Evolutionary conservation across 768 basidiomycete species (phyloP).

Genomic region (Daedalea quercina): DNA sequence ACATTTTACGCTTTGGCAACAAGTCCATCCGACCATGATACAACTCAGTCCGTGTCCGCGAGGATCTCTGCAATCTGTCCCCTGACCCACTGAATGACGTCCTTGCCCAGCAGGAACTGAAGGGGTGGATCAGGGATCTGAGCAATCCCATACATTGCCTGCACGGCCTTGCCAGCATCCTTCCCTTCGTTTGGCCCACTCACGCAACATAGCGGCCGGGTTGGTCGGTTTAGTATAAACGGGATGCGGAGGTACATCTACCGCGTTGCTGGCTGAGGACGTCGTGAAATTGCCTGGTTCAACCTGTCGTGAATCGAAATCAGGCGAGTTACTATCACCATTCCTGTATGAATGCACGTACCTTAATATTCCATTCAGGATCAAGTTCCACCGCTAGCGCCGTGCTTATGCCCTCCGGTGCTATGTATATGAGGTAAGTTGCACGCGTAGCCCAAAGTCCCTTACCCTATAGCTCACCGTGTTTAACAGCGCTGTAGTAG

Average conservation of each 20-base stretch:
- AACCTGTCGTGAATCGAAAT: slow-evolving; percentile 7
- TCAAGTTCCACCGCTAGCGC: slow-evolving; percentile 26
- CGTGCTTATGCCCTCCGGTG: slow-evolving; percentile 25
- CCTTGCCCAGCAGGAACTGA: slow-evolving; percentile 13
- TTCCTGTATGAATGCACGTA: slow-evolving; percentile 3
- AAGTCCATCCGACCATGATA: slow-evolving; percentile 5
- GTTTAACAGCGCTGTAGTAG: slow-evolving; percentile 7
- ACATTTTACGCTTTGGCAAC: too few species aligned
- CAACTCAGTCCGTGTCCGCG: slow-evolving; percentile 7
- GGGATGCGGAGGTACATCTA: slow-evolving; percentile 4
- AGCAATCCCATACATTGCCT: slow-evolving; percentile 4
- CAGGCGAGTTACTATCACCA: neutral
- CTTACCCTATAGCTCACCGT: neutral
- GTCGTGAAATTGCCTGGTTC: slow-evolving; percentile 7
- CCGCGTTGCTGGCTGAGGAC: neutral
- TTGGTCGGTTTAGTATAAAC: slow-evolving; percentile 3
- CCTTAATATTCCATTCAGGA: slow-evolving; percentile 31
- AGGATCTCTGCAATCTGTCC: slow-evolving; percentile 6
- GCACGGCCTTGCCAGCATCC: neutral
- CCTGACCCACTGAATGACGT: slow-evolving; percentile 4
- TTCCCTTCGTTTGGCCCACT: neutral
- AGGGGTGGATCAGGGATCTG: slow-evolving; percentile 10
- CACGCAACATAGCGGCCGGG: neutral
- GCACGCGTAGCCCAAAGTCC: neutral
- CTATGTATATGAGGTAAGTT: slow-evolving; percentile 10